A percentile compares a stretch with the other conserved stretches of the same genome.
These are phyloP conservation scores for Xerocomus amazonicus DNA, from an alignment of 1,284 basidiomycete species.

Conservation along the genomic window DNA sequence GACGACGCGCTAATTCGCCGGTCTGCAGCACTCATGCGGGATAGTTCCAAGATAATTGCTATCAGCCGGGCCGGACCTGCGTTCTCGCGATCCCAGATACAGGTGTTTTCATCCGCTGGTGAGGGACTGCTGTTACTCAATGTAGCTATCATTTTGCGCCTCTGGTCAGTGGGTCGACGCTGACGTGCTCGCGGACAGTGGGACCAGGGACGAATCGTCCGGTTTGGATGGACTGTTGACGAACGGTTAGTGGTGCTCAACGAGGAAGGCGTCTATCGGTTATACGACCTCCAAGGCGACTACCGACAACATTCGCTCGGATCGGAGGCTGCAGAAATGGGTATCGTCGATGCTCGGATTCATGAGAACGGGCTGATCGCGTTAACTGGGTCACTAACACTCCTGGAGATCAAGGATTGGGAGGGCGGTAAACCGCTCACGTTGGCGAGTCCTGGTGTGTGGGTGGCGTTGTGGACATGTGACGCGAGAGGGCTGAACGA, in stretches of 20 bases:
- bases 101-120: constrained; percentile 72
- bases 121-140: constrained; percentile 63
- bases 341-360: constrained; percentile 81
- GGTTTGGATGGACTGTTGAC: constrained; percentile 79
- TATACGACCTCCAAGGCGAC: constrained; percentile 86
- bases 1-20: too few species aligned
- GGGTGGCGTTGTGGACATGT: constrained; percentile 1
- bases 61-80: constrained; percentile 60
- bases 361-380: constrained; percentile 87
- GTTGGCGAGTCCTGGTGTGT: constrained; percentile 68
- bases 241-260: constrained; percentile 84
- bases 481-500: constrained; percentile 11
- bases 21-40: constrained; percentile 77
- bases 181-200: constrained; percentile 50
- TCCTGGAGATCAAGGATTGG: constrained; percentile 87
- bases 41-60: constrained; percentile 78
- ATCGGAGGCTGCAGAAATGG: constrained; percentile 79
- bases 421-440: constrained; percentile 66
- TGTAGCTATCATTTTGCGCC: constrained; percentile 52
- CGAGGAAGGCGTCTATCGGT: constrained; percentile 87
- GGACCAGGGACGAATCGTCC: constrained; percentile 78
- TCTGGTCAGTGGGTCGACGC: neutral
- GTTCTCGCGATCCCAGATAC: constrained; percentile 73
- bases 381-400: constrained; percentile 69
- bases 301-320: constrained; percentile 87